A percentile compares a stretch with the other conserved stretches of the same genome.
phyloP scores from a whole-genome alignment of 371 early-diverging fungal species.

The Rhizomucor pusillus region DNA sequence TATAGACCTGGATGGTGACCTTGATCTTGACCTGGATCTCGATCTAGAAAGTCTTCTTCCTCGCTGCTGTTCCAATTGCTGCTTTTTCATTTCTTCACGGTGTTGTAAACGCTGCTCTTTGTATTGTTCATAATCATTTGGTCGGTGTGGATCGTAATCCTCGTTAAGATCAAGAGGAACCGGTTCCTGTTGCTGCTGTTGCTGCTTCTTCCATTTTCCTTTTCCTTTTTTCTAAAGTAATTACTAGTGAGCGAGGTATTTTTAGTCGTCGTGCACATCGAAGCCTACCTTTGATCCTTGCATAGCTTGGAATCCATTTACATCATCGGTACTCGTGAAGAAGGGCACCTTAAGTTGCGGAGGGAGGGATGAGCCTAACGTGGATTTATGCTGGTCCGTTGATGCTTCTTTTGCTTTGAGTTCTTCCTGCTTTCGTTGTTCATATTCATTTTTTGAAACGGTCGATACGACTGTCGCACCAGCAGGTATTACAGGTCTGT shows the following conservation, averaged over 20 bases:
- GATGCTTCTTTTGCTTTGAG: not conserved
- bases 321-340: constrained; percentile 33
- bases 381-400: not conserved
- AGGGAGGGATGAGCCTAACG: not conserved
- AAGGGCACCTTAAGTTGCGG: constrained; percentile 8
- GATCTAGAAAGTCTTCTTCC: constrained; percentile 16
- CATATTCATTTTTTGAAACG: constrained; percentile 24
- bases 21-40: constrained; percentile 13
- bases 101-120: constrained; percentile 43
- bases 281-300: constrained; percentile 11
- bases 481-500: constrained; percentile 41
- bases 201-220: constrained; percentile 13
- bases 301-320: constrained; percentile 29
- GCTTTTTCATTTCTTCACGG: constrained; percentile 24
- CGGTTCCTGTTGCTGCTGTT: constrained; percentile 27
- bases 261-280: not conserved
- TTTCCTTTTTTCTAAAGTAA: constrained; percentile 26
- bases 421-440: not conserved
- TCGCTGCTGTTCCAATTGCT: constrained; percentile 16
- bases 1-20: not conserved
- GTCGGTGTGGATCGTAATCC: constrained; percentile 61
- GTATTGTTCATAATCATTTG: constrained; percentile 62
- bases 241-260: not conserved
- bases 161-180: constrained; percentile 44
- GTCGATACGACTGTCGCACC: constrained; percentile 43